These are phyloP conservation scores for Rhodamnia rubescens DNA, from an alignment of 345 rosid species.

Conservation along the genomic window DNA sequence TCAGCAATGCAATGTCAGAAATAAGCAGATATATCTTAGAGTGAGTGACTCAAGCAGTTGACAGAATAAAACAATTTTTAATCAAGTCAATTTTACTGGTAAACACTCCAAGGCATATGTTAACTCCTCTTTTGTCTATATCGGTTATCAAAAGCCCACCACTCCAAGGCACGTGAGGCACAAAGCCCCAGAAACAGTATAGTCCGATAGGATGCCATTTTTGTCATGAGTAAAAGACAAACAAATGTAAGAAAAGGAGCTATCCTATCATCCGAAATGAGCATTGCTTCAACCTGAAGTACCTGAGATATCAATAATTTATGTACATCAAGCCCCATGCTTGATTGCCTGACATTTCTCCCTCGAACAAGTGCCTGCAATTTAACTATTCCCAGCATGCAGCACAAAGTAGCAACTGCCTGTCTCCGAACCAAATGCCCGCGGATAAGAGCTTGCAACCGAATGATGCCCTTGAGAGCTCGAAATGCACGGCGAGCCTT, in stretches of 20 bases:
- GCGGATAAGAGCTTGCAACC: constrained; percentile 93
- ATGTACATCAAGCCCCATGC: constrained; percentile 36
- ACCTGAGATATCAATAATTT: constrained; percentile 14
- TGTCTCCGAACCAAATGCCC: constrained; percentile 95
- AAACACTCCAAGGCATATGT: not conserved
- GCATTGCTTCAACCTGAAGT: constrained; percentile 3
- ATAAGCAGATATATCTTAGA: not conserved
- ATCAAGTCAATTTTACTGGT: not conserved
- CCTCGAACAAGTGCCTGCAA: constrained; percentile 80
- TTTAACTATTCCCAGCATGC: constrained; percentile 75
- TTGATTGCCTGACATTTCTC: constrained; percentile 43
- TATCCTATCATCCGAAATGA: not conserved
- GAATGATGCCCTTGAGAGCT: constrained; percentile 92
- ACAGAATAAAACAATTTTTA: not conserved
- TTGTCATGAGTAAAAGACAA: not conserved
- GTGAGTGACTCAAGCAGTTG: not conserved
- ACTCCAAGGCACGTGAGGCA: not conserved
- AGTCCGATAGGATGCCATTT: not conserved
- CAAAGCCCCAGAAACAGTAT: not conserved
- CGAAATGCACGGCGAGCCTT: constrained; percentile 95
- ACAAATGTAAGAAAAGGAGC: not conserved
- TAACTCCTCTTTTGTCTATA: not conserved
- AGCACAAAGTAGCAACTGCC: constrained; percentile 68
- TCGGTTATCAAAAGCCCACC: not conserved
- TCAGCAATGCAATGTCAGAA: not conserved